Conservation (phyloP, 176 grass and related monocot genomes). For the Calamus simplicifolius region DNA sequence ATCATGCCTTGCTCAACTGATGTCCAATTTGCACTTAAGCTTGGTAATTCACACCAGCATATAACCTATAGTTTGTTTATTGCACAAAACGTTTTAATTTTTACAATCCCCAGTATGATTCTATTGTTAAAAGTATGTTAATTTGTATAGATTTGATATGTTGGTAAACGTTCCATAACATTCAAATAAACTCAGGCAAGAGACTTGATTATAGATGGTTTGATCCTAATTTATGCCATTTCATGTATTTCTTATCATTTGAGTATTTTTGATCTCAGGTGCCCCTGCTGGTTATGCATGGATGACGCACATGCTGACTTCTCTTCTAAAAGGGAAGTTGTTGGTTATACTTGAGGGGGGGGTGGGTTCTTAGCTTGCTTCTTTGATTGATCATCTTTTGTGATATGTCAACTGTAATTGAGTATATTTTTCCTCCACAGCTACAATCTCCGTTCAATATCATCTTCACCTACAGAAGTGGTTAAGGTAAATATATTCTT, state of each 20-base stretch:
- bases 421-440: constrained; percentile 37
- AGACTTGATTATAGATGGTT: too few species aligned
- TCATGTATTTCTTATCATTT: neutral
- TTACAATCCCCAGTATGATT: too few species aligned
- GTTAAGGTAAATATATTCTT: constrained; percentile 63
- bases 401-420: neutral
- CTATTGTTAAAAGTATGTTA: too few species aligned
- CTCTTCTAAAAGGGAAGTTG: constrained; percentile 59
- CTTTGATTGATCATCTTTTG: constrained; percentile 9
- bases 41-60: too few species aligned
- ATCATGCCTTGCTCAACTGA: too few species aligned
- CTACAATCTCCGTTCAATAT: constrained; percentile 94
- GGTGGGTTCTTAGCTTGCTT: constrained; percentile 34
- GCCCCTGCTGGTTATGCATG: constrained; percentile 69
- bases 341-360: constrained; percentile 97
- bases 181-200: too few species aligned
- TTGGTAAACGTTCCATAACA: too few species aligned
- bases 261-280: constrained; percentile 36
- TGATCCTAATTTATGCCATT: too few species aligned
- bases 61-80: too few species aligned
- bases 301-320: constrained; percentile 75
- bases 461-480: constrained; percentile 80
- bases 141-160: too few species aligned
- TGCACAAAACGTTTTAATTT: too few species aligned
- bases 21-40: too few species aligned